A percentile compares a stretch with the other conserved stretches of the same genome.
Conservation (phyloP, 148 eudicot genomes). For the Cornus controversa region DNA sequence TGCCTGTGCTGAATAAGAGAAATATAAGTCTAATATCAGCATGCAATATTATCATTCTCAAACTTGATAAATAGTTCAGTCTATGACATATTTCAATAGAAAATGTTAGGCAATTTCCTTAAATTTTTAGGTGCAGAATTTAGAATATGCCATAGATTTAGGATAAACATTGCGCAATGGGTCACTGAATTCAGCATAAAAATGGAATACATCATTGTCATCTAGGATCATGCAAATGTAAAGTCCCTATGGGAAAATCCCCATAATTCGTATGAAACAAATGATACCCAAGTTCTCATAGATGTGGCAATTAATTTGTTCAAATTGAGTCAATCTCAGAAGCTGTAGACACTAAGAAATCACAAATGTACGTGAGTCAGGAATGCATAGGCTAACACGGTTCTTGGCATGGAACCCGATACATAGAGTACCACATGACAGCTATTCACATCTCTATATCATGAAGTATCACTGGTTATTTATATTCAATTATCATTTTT, state of each 20-base stretch:
- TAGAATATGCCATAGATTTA: not conserved
- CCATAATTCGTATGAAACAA: not conserved
- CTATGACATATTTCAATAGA: not conserved
- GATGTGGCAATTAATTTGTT: not conserved
- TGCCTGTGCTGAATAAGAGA: conserved; percentile 44
- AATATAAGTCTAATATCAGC: conserved; percentile 15
- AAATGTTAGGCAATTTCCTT: not conserved
- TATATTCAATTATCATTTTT: not conserved
- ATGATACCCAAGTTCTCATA: not conserved
- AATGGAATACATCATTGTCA: no score
- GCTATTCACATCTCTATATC: not conserved
- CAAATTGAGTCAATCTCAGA: not conserved
- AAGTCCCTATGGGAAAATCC: conserved; percentile 1
- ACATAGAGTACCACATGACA: no score
- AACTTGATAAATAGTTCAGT: not conserved
- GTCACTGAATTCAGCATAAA: not conserved
- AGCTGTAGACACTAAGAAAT: not conserved
- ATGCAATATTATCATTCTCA: not conserved
- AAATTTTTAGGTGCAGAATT: not conserved
- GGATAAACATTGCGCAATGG: not conserved
- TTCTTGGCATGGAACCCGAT: no score
- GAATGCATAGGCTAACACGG: no score
- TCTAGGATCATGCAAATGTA: not conserved
- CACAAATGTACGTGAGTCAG: not conserved
- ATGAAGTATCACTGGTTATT: not conserved